phyloP scores from a whole-genome alignment of 2,329 filamentous ascomycete species.

The Botrytis paeoniae region DNA sequence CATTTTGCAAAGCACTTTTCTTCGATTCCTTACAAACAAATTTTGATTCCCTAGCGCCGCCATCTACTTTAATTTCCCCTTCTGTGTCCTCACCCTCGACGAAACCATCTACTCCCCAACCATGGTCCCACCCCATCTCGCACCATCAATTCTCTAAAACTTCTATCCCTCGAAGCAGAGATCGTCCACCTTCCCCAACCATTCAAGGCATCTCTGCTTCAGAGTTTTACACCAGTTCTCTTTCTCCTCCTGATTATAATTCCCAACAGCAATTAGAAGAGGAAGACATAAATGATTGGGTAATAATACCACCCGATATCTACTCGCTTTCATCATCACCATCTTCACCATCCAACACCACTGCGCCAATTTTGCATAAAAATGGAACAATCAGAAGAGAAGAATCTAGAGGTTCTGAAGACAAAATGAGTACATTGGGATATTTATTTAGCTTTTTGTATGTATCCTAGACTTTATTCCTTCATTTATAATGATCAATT shows the following conservation, averaged over 20 bases:
- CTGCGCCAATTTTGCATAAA: neutral
- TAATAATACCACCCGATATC: neutral
- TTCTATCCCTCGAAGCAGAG: neutral
- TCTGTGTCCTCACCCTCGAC: neutral
- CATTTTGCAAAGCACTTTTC: neutral
- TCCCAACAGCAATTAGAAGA: neutral
- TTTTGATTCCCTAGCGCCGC: neutral
- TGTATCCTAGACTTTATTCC: neutral
- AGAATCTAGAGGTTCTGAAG: neutral
- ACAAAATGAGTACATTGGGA: neutral
- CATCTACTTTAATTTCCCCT: neutral
- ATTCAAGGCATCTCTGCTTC: neutral
- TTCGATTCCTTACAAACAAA: neutral
- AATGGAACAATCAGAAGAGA: no score
- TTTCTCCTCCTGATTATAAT: neutral
- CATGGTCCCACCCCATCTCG: neutral
- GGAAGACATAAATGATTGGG: slow-evolving; percentile 1
- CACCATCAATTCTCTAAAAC: neutral
- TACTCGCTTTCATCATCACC: neutral
- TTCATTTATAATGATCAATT: no score
- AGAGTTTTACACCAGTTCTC: neutral
- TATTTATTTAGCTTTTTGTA: slow-evolving; percentile 10
- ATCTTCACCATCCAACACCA: neutral
- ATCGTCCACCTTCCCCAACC: neutral
- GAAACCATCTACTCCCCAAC: neutral